Evolutionary conservation across 164 flowering plant genomes (phyloP).

Genomic region (Liquidambar formosana): DNA sequence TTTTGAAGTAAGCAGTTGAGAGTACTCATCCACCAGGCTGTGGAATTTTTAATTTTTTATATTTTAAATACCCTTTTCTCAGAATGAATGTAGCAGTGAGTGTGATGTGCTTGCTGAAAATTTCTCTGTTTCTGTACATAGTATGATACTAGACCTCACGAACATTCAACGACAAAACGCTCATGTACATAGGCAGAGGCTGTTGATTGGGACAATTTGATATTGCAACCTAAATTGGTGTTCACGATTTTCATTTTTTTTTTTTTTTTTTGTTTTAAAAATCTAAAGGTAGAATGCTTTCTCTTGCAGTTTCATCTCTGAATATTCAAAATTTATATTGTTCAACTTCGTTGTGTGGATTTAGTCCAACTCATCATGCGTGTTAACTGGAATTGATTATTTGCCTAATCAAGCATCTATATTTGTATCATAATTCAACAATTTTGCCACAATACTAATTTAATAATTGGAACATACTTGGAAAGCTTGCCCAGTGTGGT

Average conservation of each 20-base stretch:
- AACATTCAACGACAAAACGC: neutral
- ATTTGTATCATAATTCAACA: no score
- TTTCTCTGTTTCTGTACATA: neutral
- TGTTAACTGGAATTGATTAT: no score
- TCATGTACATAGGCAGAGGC: neutral
- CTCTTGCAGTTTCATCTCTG: neutral
- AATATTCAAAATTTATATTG: no score
- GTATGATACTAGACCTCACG: neutral
- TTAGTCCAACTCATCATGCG: no score
- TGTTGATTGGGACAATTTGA: neutral
- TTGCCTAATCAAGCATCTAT: no score
- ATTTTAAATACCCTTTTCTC: neutral
- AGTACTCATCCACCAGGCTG: neutral
- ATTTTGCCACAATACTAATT: no score
- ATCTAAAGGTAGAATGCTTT: neutral
- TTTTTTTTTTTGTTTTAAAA: neutral
- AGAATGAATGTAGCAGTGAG: neutral
- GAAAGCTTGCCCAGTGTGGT: no score
- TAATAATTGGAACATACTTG: no score
- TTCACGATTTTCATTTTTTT: neutral
- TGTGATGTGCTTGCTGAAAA: neutral
- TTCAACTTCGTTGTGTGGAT: no score
- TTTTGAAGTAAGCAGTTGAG: neutral
- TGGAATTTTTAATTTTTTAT: neutral
- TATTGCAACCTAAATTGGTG: neutral